Evolutionary conservation across 148 eudicot species (phyloP).

Genomic region (Camellia sinensis): DNA sequence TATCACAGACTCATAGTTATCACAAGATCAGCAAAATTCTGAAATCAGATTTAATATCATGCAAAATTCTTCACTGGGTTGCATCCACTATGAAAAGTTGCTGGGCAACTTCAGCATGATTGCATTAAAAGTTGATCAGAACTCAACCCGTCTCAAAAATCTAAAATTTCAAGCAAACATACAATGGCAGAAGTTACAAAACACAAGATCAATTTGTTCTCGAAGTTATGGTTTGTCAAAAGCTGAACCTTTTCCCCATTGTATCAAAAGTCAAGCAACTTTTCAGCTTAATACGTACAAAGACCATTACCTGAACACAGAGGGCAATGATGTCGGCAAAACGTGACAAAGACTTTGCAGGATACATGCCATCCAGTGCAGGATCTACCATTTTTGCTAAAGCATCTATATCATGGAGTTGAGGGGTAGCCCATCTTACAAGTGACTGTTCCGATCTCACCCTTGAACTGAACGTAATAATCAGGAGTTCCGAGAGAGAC

Average conservation of each 20-base stretch:
- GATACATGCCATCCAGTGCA: slow-evolving; percentile 92
- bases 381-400: slow-evolving; percentile 93
- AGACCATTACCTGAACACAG: slow-evolving; percentile 80
- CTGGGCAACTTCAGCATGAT: background rate
- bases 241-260: no score
- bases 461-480: slow-evolving; percentile 58
- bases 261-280: background rate
- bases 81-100: background rate
- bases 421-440: slow-evolving; percentile 98
- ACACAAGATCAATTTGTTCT: background rate
- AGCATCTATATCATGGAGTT: slow-evolving; percentile 95
- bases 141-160: background rate
- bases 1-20: background rate
- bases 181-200: background rate
- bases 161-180: background rate
- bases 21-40: background rate
- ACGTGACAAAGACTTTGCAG: slow-evolving; percentile 92
- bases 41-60: background rate
- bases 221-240: no score
- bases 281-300: background rate
- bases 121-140: background rate
- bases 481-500: background rate
- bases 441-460: slow-evolving; percentile 92
- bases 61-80: background rate
- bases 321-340: slow-evolving; percentile 93